Conservation (phyloP, 192 early-diverging fungal genomes). For the Coemansia sp. region DNA sequence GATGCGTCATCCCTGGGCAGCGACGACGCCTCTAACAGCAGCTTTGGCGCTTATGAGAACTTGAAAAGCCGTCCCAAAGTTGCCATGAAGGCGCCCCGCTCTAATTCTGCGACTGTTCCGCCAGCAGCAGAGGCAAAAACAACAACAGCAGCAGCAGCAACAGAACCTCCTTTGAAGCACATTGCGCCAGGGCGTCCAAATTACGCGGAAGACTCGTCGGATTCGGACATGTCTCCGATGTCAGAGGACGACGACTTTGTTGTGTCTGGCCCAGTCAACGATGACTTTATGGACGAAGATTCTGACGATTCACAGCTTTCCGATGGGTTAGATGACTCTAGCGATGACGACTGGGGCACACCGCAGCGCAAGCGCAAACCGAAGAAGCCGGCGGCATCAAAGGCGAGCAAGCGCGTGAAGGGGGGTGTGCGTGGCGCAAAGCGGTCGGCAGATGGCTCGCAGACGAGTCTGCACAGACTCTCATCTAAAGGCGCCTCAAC, state of each 20-base stretch:
- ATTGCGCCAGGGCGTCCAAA: slow-evolving; percentile 6
- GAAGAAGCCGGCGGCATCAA: slow-evolving; percentile 27
- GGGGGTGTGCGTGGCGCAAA: slow-evolving; percentile 11
- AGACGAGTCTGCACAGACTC: slow-evolving; percentile 10
- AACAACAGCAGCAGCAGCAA: slow-evolving; percentile 10
- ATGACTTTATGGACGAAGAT: slow-evolving; percentile 57
- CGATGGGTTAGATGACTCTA: slow-evolving; percentile 42
- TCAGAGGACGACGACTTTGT: slow-evolving; percentile 43
- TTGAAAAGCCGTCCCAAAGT: slow-evolving; percentile 29
- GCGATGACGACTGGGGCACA: slow-evolving; percentile 54
- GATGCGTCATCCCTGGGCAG: slow-evolving; percentile 33
- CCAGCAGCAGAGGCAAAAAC: background rate
- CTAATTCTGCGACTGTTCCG: slow-evolving; percentile 16
- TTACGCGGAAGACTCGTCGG: slow-evolving; percentile 32
- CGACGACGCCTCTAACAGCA: slow-evolving; percentile 32
- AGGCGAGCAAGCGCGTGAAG: slow-evolving; percentile 48
- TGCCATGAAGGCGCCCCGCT: slow-evolving; percentile 52
- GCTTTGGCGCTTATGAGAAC: slow-evolving; percentile 39
- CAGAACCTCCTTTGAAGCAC: background rate
- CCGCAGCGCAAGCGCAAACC: slow-evolving; percentile 54
- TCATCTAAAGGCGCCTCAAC: slow-evolving; percentile 5
- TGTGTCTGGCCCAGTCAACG: slow-evolving; percentile 25
- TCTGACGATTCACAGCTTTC: slow-evolving; percentile 32
- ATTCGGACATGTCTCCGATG: slow-evolving; percentile 29
- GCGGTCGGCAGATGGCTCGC: slow-evolving; percentile 4